phyloP scores from a whole-genome alignment of 2,329 filamentous ascomycete species.

The Penicillium sp. region DNA sequence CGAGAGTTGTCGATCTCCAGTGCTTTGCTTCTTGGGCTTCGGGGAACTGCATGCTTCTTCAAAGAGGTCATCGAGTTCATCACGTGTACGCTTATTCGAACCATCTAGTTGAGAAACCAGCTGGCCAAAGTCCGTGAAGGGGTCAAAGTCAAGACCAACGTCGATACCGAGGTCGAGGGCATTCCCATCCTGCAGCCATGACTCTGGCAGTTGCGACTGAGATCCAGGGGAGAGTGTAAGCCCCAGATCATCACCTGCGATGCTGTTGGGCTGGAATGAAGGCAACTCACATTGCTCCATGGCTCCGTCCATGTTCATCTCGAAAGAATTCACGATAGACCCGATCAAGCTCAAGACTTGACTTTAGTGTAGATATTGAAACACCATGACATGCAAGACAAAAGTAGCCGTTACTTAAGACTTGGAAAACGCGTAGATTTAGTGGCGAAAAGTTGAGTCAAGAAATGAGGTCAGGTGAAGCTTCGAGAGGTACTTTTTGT shows the following conservation, averaged over 20 bases:
- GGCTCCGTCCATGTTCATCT: slow-evolving; percentile 3
- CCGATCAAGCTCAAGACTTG: background rate
- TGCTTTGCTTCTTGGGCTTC: background rate
- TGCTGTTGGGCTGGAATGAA: slow-evolving; percentile 19
- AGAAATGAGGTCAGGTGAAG: background rate
- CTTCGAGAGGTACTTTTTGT: background rate
- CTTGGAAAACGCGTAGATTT: background rate
- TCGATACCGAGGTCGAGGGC: slow-evolving; percentile 13
- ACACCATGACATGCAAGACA: background rate
- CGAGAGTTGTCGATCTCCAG: background rate
- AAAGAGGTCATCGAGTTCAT: background rate
- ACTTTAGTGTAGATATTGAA: too few species aligned
- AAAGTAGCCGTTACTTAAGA: background rate
- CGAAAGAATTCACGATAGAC: background rate
- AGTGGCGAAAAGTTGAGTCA: background rate
- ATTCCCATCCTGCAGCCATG: slow-evolving; percentile 1
- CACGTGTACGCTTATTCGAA: slow-evolving; percentile 21
- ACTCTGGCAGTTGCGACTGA: slow-evolving; percentile 25
- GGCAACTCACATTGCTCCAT: slow-evolving; percentile 20
- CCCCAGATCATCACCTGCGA: slow-evolving; percentile 39
- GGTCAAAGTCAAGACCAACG: slow-evolving; percentile 12
- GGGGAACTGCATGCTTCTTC: background rate
- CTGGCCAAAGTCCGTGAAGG: slow-evolving; percentile 8
- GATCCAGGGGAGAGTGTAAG: slow-evolving; percentile 45
- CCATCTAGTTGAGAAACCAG: slow-evolving; percentile 17